Evolutionary conservation across 2,329 filamentous ascomycete genomes (phyloP).

Genomic region (Ceratocystiopsis minuta): DNA sequence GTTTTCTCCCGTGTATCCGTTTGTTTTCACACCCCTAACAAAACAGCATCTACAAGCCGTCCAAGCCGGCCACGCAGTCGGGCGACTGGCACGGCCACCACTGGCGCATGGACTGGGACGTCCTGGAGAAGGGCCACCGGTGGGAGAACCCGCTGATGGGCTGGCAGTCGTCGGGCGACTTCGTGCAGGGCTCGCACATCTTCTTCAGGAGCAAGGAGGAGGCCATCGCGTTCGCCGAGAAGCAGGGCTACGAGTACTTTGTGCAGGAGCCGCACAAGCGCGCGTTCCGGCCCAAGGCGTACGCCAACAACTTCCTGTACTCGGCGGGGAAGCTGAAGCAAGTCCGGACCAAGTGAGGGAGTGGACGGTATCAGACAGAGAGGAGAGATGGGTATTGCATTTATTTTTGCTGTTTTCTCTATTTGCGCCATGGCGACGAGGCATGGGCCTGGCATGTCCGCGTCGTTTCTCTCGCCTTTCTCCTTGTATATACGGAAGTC

Average conservation of each 20-base stretch:
- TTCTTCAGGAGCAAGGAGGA: slow-evolving; percentile 89
- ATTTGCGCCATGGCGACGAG: too few relatives aligned
- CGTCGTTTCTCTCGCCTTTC: too few relatives aligned
- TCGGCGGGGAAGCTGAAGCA: slow-evolving; percentile 73
- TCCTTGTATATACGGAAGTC: too few relatives aligned
- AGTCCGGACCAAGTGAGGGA: slow-evolving; percentile 56
- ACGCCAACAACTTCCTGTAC: slow-evolving; percentile 92
- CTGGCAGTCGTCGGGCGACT: slow-evolving; percentile 91
- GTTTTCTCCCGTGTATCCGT: slow-evolving; percentile 11
- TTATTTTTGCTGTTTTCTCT: too few relatives aligned
- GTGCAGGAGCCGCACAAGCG: slow-evolving; percentile 91
- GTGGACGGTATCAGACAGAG: neutral
- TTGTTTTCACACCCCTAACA: neutral
- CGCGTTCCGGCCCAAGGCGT: slow-evolving; percentile 76
- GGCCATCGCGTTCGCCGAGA: slow-evolving; percentile 86
- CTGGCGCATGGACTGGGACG: slow-evolving; percentile 99
- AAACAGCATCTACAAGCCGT: slow-evolving; percentile 69
- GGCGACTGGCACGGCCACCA: slow-evolving; percentile 67
- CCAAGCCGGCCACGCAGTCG: slow-evolving; percentile 93
- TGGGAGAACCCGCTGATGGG: slow-evolving; percentile 99
- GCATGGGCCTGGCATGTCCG: too few relatives aligned
- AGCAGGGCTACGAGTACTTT: slow-evolving; percentile 98
- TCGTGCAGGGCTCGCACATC: slow-evolving; percentile 84
- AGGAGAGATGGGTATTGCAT: neutral
- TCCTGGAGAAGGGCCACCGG: slow-evolving; percentile 75